Evolutionary conservation across 257 asterid genomes (phyloP).

Genomic region (Salvia rosmarinus): DNA sequence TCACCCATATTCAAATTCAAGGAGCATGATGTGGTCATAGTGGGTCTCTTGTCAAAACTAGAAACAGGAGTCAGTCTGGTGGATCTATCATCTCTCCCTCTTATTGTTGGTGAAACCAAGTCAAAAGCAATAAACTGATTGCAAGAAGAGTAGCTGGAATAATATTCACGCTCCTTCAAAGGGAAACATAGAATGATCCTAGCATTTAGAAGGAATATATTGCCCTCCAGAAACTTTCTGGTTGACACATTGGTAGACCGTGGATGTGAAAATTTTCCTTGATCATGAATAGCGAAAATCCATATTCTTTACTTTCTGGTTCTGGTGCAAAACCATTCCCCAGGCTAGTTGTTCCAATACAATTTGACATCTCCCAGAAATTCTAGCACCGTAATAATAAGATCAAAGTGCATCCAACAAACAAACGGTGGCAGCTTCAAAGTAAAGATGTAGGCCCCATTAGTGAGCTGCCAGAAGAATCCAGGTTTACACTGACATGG

Average conservation of each 20-base stretch:
- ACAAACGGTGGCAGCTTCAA: constrained; percentile 72
- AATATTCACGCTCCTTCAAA: constrained; percentile 40
- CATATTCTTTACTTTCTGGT: constrained; percentile 35
- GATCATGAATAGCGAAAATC: constrained; percentile 35
- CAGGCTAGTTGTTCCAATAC: constrained; percentile 40
- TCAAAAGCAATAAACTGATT: constrained; percentile 79
- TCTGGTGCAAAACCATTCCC: constrained; percentile 33
- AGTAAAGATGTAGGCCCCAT: constrained; percentile 65
- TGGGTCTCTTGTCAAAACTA: constrained; percentile 47
- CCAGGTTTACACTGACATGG: constrained; percentile 54
- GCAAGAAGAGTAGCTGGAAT: constrained; percentile 60
- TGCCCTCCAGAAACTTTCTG: constrained; percentile 52
- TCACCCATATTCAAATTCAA: constrained; percentile 63
- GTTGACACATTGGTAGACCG: constrained; percentile 38
- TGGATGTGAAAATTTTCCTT: constrained; percentile 39
- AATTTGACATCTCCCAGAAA: constrained; percentile 55
- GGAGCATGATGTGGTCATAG: constrained; percentile 52
- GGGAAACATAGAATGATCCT: constrained; percentile 83
- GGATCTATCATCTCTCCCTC: constrained; percentile 48
- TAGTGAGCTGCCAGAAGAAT: constrained; percentile 53
- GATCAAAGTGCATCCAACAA: constrained; percentile 75
- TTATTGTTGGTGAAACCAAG: constrained; percentile 48
- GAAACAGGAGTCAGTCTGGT: constrained; percentile 44
- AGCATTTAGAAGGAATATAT: constrained; percentile 67
- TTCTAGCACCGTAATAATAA: constrained; percentile 43